phyloP scores from a whole-genome alignment of 306 rosid genomes.

The Castanea mollissima region DNA sequence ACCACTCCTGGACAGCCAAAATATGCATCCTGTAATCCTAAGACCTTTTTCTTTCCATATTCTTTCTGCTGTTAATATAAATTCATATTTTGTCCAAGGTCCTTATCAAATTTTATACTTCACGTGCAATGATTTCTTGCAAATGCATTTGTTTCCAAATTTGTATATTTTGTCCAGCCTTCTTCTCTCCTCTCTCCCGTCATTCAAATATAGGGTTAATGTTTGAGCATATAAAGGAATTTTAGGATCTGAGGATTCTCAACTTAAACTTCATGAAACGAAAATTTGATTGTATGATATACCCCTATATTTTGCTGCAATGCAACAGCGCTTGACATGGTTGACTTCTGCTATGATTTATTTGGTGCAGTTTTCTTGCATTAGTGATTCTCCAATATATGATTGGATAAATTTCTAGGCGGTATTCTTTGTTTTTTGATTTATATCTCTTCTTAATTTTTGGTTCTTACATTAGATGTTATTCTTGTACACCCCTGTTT shows the following conservation, averaged over 20 bases:
- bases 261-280: neutral
- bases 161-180: too few relatives aligned
- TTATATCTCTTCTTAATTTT: neutral
- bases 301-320: neutral
- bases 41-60: neutral
- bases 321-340: neutral
- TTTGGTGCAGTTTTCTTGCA: neutral
- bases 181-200: too few relatives aligned
- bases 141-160: neutral
- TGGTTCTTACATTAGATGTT: neutral
- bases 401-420: neutral
- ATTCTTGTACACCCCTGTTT: neutral
- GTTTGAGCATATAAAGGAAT: neutral
- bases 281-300: neutral
- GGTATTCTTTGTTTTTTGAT: neutral
- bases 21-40: neutral
- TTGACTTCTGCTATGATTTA: slow-evolving; percentile 4
- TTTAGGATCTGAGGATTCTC: neutral
- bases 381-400: neutral
- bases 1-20: neutral
- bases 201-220: neutral
- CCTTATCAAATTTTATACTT: neutral
- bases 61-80: neutral
- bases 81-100: neutral
- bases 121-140: neutral